phyloP scores from a whole-genome alignment of 345 rosid species.

The Moricandia moricandioides region DNA sequence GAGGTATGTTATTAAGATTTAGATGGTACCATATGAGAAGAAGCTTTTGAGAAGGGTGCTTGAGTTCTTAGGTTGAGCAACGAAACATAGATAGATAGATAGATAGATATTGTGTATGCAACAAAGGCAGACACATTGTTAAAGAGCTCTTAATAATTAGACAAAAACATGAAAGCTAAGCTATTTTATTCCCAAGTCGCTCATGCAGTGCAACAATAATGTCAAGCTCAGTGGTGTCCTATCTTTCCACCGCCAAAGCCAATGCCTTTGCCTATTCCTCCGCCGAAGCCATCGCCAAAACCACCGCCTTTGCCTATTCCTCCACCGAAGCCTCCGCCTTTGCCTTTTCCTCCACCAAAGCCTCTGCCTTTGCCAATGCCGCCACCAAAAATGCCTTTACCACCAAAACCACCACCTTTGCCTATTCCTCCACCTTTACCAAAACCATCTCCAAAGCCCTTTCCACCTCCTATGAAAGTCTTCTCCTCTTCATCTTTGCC shows the following conservation, averaged over 20 bases:
- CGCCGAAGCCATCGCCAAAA: not conserved
- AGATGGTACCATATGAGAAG: too few species aligned
- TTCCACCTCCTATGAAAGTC: not conserved
- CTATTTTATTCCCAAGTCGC: not conserved
- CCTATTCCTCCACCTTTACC: not conserved
- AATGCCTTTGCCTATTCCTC: not conserved
- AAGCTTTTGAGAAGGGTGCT: constrained; percentile 25
- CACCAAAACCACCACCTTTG: not conserved
- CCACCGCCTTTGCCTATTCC: constrained; percentile 1
- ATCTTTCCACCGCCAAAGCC: not conserved
- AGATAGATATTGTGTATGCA: not conserved
- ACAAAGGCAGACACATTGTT: too few species aligned
- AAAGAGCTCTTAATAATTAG: not conserved
- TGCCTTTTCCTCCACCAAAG: too few species aligned
- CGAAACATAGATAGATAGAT: not conserved
- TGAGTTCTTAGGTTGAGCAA: constrained; percentile 18
- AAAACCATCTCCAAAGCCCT: not conserved
- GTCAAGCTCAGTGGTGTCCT: not conserved
- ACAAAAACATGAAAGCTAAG: not conserved
- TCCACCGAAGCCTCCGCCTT: not conserved
- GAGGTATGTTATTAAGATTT: constrained; percentile 21
- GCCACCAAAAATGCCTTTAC: not conserved
- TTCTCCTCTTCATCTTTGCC: constrained; percentile 20
- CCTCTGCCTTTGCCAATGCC: not conserved
- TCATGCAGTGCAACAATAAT: not conserved